These are phyloP conservation scores for Xylaria arbuscula DNA, from an alignment of 2,329 filamentous ascomycete species.

Conservation along the genomic window DNA sequence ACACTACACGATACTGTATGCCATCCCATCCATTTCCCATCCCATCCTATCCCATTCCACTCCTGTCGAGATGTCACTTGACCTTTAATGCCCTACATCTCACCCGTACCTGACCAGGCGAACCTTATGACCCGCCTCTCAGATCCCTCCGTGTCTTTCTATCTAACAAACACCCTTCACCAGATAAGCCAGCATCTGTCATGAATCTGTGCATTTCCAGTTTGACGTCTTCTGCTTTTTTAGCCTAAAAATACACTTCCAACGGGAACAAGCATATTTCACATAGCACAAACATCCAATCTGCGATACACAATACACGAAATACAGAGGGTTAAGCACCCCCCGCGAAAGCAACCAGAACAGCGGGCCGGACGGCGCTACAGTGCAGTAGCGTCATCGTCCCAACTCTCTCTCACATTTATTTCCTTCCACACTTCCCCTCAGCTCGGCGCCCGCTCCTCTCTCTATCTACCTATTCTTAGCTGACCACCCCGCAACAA, in stretches of 20 bases:
- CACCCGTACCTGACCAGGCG: conserved; percentile 14
- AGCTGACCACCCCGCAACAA: conserved; percentile 23
- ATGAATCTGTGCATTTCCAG: background rate
- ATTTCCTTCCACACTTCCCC: conserved; percentile 20
- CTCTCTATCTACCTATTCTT: background rate
- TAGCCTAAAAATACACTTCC: background rate
- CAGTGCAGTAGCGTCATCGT: conserved; percentile 32
- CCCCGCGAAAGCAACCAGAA: conserved; percentile 16
- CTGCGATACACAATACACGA: background rate
- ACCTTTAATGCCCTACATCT: conserved; percentile 23
- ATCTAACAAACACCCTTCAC: background rate
- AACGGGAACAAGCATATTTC: background rate
- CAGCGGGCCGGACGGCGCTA: conserved; percentile 21
- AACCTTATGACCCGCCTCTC: conserved; percentile 37
- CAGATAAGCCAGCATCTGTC: conserved; percentile 20
- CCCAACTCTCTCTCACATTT: conserved; percentile 18
- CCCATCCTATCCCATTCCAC: background rate
- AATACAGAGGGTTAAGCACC: conserved; percentile 6
- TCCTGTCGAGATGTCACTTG: conserved; percentile 30
- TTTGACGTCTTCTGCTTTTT: background rate
- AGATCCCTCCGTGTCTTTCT: conserved; percentile 3
- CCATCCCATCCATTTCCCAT: background rate
- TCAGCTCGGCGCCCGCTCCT: conserved; percentile 28
- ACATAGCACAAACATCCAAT: background rate
- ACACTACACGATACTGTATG: background rate